Conservation (phyloP, 208 protist genomes). For the Leishmania martiniquensis region DNA sequence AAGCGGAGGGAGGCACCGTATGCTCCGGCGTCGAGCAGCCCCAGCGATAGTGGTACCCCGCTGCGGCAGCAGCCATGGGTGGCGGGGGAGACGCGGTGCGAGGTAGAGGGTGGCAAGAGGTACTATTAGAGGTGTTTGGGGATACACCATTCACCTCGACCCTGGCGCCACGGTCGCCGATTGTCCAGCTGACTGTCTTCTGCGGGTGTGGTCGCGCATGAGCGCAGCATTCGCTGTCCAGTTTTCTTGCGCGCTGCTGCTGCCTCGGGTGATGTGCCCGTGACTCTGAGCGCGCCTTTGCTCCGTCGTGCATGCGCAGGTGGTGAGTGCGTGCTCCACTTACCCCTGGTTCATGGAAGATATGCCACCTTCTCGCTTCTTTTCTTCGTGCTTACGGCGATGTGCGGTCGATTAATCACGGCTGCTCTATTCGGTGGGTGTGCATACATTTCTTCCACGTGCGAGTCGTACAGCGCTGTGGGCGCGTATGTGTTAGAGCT, state of each 20-base stretch:
- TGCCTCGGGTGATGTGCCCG: neutral
- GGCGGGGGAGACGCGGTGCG: constrained; percentile 35
- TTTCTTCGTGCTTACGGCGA: neutral
- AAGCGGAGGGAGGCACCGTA: constrained; percentile 32
- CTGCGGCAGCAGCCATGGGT: constrained; percentile 38
- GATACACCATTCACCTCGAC: neutral
- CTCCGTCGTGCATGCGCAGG: neutral
- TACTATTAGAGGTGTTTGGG: constrained; percentile 18
- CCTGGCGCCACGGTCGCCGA: neutral
- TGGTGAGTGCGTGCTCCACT: neutral
- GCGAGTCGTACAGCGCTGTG: neutral
- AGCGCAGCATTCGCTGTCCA: neutral
- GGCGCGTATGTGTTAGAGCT: neutral
- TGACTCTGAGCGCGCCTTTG: neutral
- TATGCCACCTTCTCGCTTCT: constrained; percentile 7
- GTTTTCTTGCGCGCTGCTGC: neutral
- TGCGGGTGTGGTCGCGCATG: neutral
- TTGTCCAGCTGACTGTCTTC: no score
- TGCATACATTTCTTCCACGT: neutral
- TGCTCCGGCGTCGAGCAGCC: neutral
- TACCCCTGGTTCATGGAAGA: no score
- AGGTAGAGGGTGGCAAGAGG: constrained; percentile 47
- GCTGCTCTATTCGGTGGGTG: neutral
- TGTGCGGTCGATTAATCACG: neutral
- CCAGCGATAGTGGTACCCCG: neutral